Base-by-base conservation (phyloP, 495 filamentous ascomycete genomes). In the Penicillium silybi region DNA sequence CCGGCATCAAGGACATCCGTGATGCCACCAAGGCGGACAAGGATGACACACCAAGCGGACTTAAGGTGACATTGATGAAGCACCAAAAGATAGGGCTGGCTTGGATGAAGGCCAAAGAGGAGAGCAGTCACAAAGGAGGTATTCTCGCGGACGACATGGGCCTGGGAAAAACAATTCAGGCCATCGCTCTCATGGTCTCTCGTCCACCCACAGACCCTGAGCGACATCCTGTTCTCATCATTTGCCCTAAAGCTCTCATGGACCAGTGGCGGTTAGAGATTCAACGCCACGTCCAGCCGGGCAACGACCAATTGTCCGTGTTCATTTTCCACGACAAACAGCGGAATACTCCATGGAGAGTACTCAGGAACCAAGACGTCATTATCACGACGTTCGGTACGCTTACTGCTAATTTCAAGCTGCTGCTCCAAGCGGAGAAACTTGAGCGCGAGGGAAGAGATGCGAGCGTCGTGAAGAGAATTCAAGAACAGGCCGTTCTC, bases 71-170 rank as follows among this genome's bases (percentile, higher is more conserved):
- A 2, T 71, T 96, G 4, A 85, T 91, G 71, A 80, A 87, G 41
- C 91, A 96, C 60, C 91, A 96, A 63, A 88, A 90, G 52, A 64
- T 95, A 15, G 91, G 88, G 15, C 64, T 96, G 37, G 76, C 82
- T 0, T 96, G 91, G 91, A 80, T 95, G 75, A 86, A 84, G 58
- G 76, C 81, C 6, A 90, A 88, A 78, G 91, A 96, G 66, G 81
- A 86, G 42, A 82, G 85, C 13, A 77, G 71, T 3, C 87, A 87
- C 51, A 89, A 86, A 57, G 91, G 91, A 34, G 90, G 90, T 10
- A 90, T 96, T 55, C 77, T 93, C 41, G 90, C 88, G 4, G 89
- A 95, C 62, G 90, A 92, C 44, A 98, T 98, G 93, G 93, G 93
- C 10, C 77, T 98, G 9, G 93, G 93, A 18, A 98, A 98, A 72